Base-by-base conservation (phyloP, 495 filamentous ascomycete genomes). In the Penicillium paxilli region DNA sequence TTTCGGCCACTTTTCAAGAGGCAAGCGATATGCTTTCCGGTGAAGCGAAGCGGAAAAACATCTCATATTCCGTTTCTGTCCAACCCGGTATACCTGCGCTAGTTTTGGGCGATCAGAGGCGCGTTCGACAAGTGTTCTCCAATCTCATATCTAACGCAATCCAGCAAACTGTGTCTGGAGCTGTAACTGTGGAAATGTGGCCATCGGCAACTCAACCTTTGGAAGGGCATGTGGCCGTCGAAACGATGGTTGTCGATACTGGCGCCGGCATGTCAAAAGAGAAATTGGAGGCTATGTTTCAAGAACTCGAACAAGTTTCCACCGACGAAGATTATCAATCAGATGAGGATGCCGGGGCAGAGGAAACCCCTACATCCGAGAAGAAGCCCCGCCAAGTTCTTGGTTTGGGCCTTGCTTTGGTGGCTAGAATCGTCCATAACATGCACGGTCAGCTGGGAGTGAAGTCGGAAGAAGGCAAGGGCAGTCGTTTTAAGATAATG, bases 361-460 rank as follows among this genome's bases (percentile, higher is more conserved):
- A 44, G 10, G 21, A 57, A 23, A 56, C 51, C 7, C 17, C 21
- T 11, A 41, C 37, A 1, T 32, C 30, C 10, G 8, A 24, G 1
- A 12, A 17, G 1, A n/a, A 6, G 6, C 23, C 56, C 17, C 80
- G 69, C 52, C 64, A 64, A 47, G 80, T 85, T 1, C 67, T 98
- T 3, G 93, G 93, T 0, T 77, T 98, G 4, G 93, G 92, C 1
- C 80, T 98, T 22, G 93, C 93, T 2, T 75, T 95, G 11, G 92
- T 96, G 2, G 88, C 93, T 35, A 79, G 92, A 20, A 90, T 90
- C 41, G 76, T 96, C 19, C 81, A 83, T n/a, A 96, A 89, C 60
- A 92, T 96, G 87, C 85, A 93, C 49, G 93, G 93, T 0, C 93
- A 96, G 54, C 68, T 98, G 17, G 83, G 89, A 20, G 75, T 98